Evolutionary conservation across 371 early-diverging fungal species (phyloP).

Genomic region (Actinomortierella ambigua): DNA sequence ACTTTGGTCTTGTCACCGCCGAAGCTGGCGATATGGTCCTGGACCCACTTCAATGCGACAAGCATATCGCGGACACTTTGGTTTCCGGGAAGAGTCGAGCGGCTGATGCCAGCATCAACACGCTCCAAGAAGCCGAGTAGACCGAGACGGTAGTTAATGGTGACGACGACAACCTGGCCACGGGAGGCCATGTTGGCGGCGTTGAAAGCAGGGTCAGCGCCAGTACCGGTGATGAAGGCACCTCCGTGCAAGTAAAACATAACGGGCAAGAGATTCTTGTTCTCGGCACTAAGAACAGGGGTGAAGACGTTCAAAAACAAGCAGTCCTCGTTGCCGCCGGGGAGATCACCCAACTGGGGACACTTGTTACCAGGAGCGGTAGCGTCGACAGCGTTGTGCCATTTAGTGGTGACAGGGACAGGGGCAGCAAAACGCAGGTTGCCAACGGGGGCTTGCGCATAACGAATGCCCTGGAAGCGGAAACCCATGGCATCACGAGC

Average conservation of each 20-base stretch:
- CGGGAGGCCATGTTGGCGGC: slow-evolving; percentile 28
- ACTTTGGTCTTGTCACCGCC: slow-evolving; percentile 49
- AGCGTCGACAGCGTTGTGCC: slow-evolving; percentile 14
- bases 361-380: slow-evolving; percentile 19
- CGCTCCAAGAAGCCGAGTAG: not conserved
- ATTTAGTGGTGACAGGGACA: slow-evolving; percentile 18
- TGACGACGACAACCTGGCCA: slow-evolving; percentile 28
- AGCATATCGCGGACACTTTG: slow-evolving; percentile 18
- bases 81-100: slow-evolving; percentile 24
- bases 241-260: slow-evolving; percentile 30
- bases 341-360: slow-evolving; percentile 19
- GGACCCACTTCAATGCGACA: slow-evolving; percentile 52
- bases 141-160: slow-evolving; percentile 36
- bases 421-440: slow-evolving; percentile 18
- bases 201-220: slow-evolving; percentile 9
- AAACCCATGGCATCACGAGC: slow-evolving; percentile 20
- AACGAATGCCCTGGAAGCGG: slow-evolving; percentile 24
- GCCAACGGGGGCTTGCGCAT: slow-evolving; percentile 25
- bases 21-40: slow-evolving; percentile 49
- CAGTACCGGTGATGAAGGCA: slow-evolving; percentile 11
- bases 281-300: slow-evolving; percentile 19
- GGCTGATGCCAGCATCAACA: not conserved
- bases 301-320: slow-evolving; percentile 23
- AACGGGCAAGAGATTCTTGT: slow-evolving; percentile 9
- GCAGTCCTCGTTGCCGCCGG: slow-evolving; percentile 20